phyloP scores from a whole-genome alignment of 768 basidiomycete species.

The Albatrellus ellisii region DNA sequence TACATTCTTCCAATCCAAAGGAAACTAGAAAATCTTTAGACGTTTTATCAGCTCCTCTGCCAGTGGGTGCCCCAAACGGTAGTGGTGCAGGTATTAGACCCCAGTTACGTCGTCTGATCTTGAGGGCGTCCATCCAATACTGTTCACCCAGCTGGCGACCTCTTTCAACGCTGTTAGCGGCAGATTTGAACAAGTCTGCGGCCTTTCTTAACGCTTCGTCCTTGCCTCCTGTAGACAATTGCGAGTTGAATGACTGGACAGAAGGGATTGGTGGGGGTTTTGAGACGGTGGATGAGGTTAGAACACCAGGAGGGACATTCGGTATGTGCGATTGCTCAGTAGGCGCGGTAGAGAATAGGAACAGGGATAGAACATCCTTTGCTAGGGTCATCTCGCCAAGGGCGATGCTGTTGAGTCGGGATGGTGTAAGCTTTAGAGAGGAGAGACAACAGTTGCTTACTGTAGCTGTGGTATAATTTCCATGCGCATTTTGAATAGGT shows the following conservation, averaged over 20 bases:
- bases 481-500: constrained; percentile 58
- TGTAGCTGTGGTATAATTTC: constrained; percentile 60
- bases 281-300: constrained; percentile 52
- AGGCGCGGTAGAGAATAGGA: constrained; percentile 28
- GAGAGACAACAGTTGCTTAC: constrained; percentile 28
- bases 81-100: constrained; percentile 68
- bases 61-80: constrained; percentile 52
- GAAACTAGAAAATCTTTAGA: constrained; percentile 73
- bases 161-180: constrained; percentile 57
- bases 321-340: constrained; percentile 1
- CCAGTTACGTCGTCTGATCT: constrained; percentile 69
- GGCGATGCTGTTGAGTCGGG: constrained; percentile 37
- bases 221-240: constrained; percentile 64
- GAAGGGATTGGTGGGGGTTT: constrained; percentile 40
- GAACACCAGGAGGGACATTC: constrained; percentile 13
- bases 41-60: constrained; percentile 70
- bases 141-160: constrained; percentile 47
- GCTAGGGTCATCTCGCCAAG: constrained; percentile 73
- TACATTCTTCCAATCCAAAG: constrained; percentile 75
- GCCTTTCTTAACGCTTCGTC: constrained; percentile 71
- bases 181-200: constrained; percentile 52
- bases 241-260: constrained; percentile 59
- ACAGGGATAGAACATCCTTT: constrained; percentile 48
- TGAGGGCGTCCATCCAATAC: constrained; percentile 77
- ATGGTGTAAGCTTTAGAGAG: background rate